Evolutionary conservation across 2,329 filamentous ascomycete species (phyloP).

Genomic region (Thielaviopsis euricoi): DNA sequence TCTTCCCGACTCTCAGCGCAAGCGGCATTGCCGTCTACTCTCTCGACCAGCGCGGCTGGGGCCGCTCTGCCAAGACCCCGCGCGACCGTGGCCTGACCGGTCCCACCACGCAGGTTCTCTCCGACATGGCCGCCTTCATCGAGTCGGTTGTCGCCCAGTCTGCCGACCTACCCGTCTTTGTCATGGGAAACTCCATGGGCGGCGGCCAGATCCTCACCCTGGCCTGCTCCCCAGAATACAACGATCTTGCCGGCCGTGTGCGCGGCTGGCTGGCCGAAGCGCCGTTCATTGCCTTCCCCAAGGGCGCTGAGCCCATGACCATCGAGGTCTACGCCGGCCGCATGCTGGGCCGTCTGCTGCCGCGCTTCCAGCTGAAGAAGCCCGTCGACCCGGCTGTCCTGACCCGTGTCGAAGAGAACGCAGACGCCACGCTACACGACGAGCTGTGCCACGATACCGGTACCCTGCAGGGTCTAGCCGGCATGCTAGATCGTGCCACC

Average conservation of each 20-base stretch:
- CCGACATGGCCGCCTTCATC: slow-evolving; percentile 59
- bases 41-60: slow-evolving; percentile 86
- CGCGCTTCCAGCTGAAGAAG: slow-evolving; percentile 48
- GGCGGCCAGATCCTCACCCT: slow-evolving; percentile 58
- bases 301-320: slow-evolving; percentile 43
- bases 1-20: slow-evolving; percentile 54
- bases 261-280: slow-evolving; percentile 59
- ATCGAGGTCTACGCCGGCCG: slow-evolving; percentile 50
- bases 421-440: slow-evolving; percentile 46
- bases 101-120: slow-evolving; percentile 52
- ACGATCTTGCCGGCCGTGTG: slow-evolving; percentile 40
- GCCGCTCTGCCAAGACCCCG: slow-evolving; percentile 46
- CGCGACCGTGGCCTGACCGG: slow-evolving; percentile 57
- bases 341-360: slow-evolving; percentile 50
- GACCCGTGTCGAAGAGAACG: slow-evolving; percentile 48
- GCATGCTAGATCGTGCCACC: slow-evolving; percentile 57
- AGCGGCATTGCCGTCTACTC: slow-evolving; percentile 59
- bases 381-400: slow-evolving; percentile 47
- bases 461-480: slow-evolving; percentile 65
- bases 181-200: slow-evolving; percentile 86
- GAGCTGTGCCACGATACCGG: slow-evolving; percentile 65
- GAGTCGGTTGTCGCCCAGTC: slow-evolving; percentile 38
- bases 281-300: slow-evolving; percentile 63
- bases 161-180: slow-evolving; percentile 50
- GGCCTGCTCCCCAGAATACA: slow-evolving; percentile 32